Evolutionary conservation across 495 filamentous ascomycete genomes (phyloP).

Genomic region (Trichoderma orchidacearum): DNA sequence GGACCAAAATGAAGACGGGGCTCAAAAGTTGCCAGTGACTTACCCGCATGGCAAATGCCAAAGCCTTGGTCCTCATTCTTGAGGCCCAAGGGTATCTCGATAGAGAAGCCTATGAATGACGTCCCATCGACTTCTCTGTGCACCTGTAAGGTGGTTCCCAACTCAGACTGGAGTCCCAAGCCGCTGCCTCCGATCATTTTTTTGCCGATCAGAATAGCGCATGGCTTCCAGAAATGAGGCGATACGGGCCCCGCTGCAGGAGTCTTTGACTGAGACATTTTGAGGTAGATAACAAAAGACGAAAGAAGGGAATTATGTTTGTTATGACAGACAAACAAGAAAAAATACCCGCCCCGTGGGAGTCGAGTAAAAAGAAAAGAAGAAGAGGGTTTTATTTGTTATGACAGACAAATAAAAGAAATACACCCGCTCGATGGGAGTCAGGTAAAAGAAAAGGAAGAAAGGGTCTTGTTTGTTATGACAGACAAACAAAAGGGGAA

Average conservation of each 20-base stretch:
- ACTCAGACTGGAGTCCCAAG: not conserved
- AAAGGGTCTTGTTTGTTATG: too few relatives aligned
- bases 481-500: too few relatives aligned
- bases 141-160: not conserved
- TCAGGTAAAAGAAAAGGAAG: too few relatives aligned
- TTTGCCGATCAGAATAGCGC: not conserved
- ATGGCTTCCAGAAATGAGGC: not conserved
- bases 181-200: not conserved
- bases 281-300: too few relatives aligned
- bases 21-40: not conserved
- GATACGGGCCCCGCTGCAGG: not conserved
- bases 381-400: too few relatives aligned
- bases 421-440: too few relatives aligned
- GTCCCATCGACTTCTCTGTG: not conserved
- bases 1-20: too few relatives aligned
- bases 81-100: not conserved
- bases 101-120: not conserved
- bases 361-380: too few relatives aligned
- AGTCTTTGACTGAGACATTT: not conserved
- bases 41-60: not conserved
- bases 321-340: too few relatives aligned
- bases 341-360: too few relatives aligned
- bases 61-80: not conserved
- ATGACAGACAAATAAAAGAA: too few relatives aligned
- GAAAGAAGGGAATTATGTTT: too few relatives aligned